Evolutionary conservation across 2,329 filamentous ascomycete species (phyloP), one percentile per base, ranked within the genome.

Genomic region (Fusarium luffae): DNA sequence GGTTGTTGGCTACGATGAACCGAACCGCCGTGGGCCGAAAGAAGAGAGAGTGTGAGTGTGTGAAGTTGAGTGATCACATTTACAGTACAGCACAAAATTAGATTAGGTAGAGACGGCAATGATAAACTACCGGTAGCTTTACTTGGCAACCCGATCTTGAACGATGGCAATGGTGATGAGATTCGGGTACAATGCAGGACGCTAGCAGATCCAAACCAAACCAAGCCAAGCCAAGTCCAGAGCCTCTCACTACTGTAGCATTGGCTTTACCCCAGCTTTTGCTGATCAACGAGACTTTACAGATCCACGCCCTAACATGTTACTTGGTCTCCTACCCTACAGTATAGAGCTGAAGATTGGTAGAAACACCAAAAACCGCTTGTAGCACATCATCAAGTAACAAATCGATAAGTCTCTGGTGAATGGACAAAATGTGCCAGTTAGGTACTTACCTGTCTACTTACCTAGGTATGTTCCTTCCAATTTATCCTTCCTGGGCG

Each of bases 351-450:
- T n/a, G 18, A 12, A 64, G 34, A 44, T 58, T 25, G 32, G 40
- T 18, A 66, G 54, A 64, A 61, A 51, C 68, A 71, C 63, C 54
- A 65, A 57, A 50, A 54, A 16, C 50, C 23, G 32, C 13, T n/a
- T 25, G 27, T 44, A 25, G 34, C 16, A 25, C 32, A 52, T 52
- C 49, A 52, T 34, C 34, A 52, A 41, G 13, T 18, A 52, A 37
- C 25, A 27, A 27, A 37, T n/a, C 47, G 23, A 34, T 37, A 34
- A 16, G 9, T 23, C 16, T 23, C 46, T 34, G 32, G 7, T 46
- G 23, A 47, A 37, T 37, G 34, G 34, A 37, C 34, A 11, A 7
- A 12, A 37, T 37, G 18, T 37, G 10, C 18, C 18, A 11, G 34
- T 13, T 34, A 23, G 2, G 16, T 8, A 14, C 7, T 37, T 10